Conservation (phyloP, 495 filamentous ascomycete species). For the Annulohypoxylon moriforme region DNA sequence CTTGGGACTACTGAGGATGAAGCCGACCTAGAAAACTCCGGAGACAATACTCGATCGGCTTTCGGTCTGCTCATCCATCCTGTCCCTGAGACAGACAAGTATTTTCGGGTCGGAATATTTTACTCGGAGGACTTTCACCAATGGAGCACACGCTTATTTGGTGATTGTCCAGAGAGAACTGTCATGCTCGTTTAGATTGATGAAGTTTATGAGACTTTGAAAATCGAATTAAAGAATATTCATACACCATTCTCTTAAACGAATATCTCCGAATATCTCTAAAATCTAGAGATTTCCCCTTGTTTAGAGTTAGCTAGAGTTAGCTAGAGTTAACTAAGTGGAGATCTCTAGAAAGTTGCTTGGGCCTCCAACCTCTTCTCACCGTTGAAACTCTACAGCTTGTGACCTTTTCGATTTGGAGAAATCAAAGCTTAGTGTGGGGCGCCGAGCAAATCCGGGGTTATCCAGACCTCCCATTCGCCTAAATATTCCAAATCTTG, state of each 20-base stretch:
- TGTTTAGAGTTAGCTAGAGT: background rate
- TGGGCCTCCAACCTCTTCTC: slow-evolving; percentile 7
- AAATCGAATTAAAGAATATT: background rate
- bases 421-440: slow-evolving; percentile 14
- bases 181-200: slow-evolving; percentile 1
- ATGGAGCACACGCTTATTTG: slow-evolving; percentile 3
- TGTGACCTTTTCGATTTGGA: slow-evolving; percentile 7
- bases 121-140: background rate
- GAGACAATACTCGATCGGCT: background rate
- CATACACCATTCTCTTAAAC: background rate
- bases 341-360: slow-evolving; percentile 16
- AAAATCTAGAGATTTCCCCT: slow-evolving; percentile 2
- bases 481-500: slow-evolving; percentile 24
- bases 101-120: slow-evolving; percentile 8
- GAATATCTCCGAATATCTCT: background rate
- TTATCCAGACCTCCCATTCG: slow-evolving; percentile 13
- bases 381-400: slow-evolving; percentile 16
- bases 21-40: background rate
- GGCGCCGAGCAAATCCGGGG: slow-evolving; percentile 15
- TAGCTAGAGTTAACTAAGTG: background rate
- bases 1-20: slow-evolving; percentile 4
- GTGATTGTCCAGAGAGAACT: slow-evolving; percentile 9
- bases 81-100: background rate
- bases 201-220: background rate
- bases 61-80: slow-evolving; percentile 4